Evolutionary conservation across 2,329 filamentous ascomycete species (phyloP).

Genomic region (Sclerotinia sclerotiorum): DNA sequence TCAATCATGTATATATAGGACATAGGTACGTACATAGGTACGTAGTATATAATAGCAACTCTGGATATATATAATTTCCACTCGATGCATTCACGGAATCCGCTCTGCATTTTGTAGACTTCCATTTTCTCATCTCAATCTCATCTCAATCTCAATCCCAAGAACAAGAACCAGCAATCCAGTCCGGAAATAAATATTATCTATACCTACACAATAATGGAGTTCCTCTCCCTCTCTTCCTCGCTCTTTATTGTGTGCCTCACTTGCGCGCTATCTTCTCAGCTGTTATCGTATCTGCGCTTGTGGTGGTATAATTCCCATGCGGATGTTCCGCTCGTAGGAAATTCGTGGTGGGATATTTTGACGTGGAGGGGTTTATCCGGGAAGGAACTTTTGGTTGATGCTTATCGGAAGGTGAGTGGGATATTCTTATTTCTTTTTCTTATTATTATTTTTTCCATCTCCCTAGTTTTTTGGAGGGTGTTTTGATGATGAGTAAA

Average conservation of each 20-base stretch:
- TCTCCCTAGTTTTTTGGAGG: too few relatives aligned
- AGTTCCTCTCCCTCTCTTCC: constrained; percentile 2
- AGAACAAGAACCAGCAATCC: not conserved
- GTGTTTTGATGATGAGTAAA: not conserved
- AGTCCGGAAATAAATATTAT: too few relatives aligned
- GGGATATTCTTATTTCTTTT: not conserved
- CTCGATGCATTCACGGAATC: too few relatives aligned
- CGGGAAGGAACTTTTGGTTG: not conserved
- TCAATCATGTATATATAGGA: not conserved
- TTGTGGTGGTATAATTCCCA: not conserved
- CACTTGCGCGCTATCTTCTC: not conserved
- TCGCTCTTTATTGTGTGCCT: not conserved
- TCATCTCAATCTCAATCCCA: not conserved
- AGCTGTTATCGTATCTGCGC: not conserved
- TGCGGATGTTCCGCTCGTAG: not conserved
- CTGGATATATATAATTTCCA: too few relatives aligned
- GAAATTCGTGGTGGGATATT: constrained; percentile 3
- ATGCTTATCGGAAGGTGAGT: constrained; percentile 17
- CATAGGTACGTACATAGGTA: too few relatives aligned
- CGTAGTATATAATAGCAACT: not conserved
- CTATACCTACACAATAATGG: constrained; percentile 14
- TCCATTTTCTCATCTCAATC: not conserved
- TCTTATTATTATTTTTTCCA: too few relatives aligned
- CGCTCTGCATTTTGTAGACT: not conserved
- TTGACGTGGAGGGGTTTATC: constrained; percentile 5